Evolutionary conservation across 2,329 filamentous ascomycete species (phyloP).

Genomic region (Aaosphaeria arxii): DNA sequence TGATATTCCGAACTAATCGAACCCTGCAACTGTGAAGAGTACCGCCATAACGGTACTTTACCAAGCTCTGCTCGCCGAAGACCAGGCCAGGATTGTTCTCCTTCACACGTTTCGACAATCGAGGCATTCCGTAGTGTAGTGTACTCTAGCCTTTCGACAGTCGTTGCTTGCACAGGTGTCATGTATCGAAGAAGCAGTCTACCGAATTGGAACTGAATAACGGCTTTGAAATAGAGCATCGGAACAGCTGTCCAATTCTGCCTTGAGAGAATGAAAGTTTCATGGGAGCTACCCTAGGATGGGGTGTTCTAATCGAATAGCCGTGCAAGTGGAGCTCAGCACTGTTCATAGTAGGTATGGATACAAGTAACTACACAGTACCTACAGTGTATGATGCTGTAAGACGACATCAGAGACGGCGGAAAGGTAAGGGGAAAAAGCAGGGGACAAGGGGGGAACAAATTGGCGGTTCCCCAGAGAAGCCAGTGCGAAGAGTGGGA

Average conservation of each 20-base stretch:
- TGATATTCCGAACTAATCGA: constrained; percentile 14
- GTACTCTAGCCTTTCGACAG: background rate
- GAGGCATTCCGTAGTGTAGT: background rate
- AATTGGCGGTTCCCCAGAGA: constrained; percentile 7
- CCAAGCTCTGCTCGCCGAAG: background rate
- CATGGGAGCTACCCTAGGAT: background rate
- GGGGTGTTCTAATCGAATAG: background rate
- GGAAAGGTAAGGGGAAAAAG: background rate
- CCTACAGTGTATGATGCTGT: constrained; percentile 4
- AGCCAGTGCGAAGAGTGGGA: constrained; percentile 1
- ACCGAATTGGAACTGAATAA: background rate
- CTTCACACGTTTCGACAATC: background rate
- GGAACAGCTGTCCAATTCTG: background rate
- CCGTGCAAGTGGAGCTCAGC: background rate
- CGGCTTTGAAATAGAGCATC: background rate
- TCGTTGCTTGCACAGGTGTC: background rate
- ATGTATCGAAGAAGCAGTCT: too few relatives aligned
- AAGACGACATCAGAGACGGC: constrained; percentile 26
- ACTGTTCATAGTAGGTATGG: too few relatives aligned
- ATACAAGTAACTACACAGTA: too few relatives aligned
- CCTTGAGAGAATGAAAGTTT: background rate
- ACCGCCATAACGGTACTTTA: constrained; percentile 25
- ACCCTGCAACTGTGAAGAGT: constrained; percentile 21
- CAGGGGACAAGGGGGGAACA: constrained; percentile 5
- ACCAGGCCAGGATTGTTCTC: constrained; percentile 1